Base-by-base conservation (phyloP, 768 basidiomycete species). In the Termitomyces sp. region DNA sequence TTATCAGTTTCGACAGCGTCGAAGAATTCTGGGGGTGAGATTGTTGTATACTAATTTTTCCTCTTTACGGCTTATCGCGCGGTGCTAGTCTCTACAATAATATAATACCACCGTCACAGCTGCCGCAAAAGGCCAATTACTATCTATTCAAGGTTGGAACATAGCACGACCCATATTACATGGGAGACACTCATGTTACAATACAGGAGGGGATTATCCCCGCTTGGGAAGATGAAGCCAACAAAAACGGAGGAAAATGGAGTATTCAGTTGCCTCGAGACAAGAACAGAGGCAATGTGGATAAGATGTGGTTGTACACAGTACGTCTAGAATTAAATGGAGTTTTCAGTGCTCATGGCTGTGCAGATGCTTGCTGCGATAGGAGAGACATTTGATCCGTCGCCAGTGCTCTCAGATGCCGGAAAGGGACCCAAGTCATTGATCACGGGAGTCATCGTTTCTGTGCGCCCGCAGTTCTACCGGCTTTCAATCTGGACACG, bases 21-120 rank as follows among this genome's bases (percentile, higher is more conserved):
- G 97, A 99, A 74, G 96, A 98, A 71, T 99, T 99, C 74, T 99
- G 97, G 97, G 96, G 96, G 90, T 91, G 63, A 63, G 87, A 76
- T 4, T 29, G 35, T 20, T 38, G 20, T 54, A 27, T 56, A 11
- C 29, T 40, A 52, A 50, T 39, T 40, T 36, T 33, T 51, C 47
- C 32, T 39, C 49, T 38, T 44, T 50, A 38, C 50, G 51, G 54
- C 54, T 64, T 32, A 65, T 54, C 22, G 29, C 46, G 58, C 51
- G 67, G 52, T 36, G 52, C 38, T 58, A 95, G 91, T 9, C 73
- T 97, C 59, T 95, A 97, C 75, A 97, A 98, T 73, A 97, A 98
- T 73, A 96, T 98, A 65, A 87, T 99, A 44, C 91, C 94, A 23
- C 97, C 97, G 15, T 96, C 94, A 18, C 83, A 86, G 66, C 77